These are phyloP conservation scores for Debaryomyces castellii DNA, from an alignment of 805 yeast genomes.

Conservation along the genomic window DNA sequence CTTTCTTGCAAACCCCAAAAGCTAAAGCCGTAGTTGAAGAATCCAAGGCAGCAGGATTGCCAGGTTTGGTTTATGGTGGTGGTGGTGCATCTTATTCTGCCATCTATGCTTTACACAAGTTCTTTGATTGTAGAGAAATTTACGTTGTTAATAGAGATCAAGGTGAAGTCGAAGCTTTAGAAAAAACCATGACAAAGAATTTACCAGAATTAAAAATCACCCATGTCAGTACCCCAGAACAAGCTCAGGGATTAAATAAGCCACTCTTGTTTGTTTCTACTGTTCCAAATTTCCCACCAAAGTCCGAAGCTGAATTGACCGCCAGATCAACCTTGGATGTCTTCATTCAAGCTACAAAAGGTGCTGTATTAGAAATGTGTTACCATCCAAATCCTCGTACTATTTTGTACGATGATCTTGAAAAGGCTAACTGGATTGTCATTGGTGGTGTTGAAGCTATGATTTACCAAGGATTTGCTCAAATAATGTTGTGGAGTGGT, in stretches of 20 bases:
- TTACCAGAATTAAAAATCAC: constrained; percentile 24
- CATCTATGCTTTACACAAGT: constrained; percentile 25
- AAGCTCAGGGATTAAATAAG: constrained; percentile 16
- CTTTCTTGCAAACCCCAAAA: constrained; percentile 16
- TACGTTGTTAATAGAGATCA: constrained; percentile 30
- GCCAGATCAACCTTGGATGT: constrained; percentile 26
- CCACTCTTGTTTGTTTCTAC: constrained; percentile 26
- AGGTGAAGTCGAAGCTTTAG: constrained; percentile 22
- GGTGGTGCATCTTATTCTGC: constrained; percentile 37
- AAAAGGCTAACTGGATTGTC: constrained; percentile 25
- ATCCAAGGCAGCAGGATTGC: constrained; percentile 6
- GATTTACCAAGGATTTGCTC: constrained; percentile 34
- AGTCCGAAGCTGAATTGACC: constrained; percentile 17
- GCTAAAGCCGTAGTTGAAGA: constrained; percentile 1
- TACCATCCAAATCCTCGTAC: constrained; percentile 29
- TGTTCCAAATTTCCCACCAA: constrained; percentile 29
- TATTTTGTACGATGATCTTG: constrained; percentile 22
- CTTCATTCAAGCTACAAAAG: constrained; percentile 18
- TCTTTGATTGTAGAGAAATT: constrained; percentile 22
- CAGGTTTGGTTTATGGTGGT: constrained; percentile 36
- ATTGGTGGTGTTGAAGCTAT: constrained; percentile 30
- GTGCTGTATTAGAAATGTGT: constrained; percentile 34
- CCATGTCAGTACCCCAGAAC: constrained; percentile 21
- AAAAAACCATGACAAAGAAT: constrained; percentile 15
- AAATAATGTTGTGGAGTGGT: constrained; percentile 32